phyloP scores from a whole-genome alignment of 768 basidiomycete species.

The Suillus fuscotomentosus region DNA sequence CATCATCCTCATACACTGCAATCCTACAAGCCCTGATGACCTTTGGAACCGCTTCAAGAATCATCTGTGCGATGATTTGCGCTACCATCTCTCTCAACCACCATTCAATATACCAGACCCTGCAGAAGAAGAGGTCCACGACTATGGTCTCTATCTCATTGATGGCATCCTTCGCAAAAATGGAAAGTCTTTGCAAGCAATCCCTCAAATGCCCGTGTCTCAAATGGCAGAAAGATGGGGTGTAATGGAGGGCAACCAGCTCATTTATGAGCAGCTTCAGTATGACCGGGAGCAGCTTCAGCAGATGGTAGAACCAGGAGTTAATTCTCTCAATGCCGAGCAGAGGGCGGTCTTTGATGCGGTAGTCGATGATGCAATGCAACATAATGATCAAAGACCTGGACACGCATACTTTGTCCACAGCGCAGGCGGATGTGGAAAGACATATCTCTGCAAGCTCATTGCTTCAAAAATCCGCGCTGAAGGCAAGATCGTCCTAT shows the following conservation, averaged over 20 bases:
- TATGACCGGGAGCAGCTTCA: neutral
- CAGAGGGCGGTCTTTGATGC: slow-evolving; percentile 27
- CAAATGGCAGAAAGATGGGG: slow-evolving; percentile 16
- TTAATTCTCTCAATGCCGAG: slow-evolving; percentile 14
- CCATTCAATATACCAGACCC: slow-evolving; percentile 14
- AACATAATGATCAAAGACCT: slow-evolving; percentile 1
- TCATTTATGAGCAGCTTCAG: slow-evolving; percentile 13
- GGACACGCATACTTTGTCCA: too few relatives aligned
- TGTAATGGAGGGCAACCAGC: slow-evolving; percentile 12
- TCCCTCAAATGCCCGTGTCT: slow-evolving; percentile 18
- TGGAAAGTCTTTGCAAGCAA: slow-evolving; percentile 11
- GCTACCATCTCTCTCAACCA: slow-evolving; percentile 11
- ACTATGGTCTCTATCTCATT: slow-evolving; percentile 44
- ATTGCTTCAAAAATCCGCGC: too few relatives aligned
- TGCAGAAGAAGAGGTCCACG: slow-evolving; percentile 31
- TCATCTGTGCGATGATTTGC: slow-evolving; percentile 43
- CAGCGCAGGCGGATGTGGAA: too few relatives aligned
- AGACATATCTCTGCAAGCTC: too few relatives aligned
- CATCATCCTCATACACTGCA: slow-evolving; percentile 36
- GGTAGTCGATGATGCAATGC: slow-evolving; percentile 26
- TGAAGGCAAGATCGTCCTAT: too few relatives aligned
- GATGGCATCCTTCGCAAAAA: slow-evolving; percentile 19
- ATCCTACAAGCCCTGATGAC: slow-evolving; percentile 29
- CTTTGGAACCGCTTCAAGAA: slow-evolving; percentile 36
- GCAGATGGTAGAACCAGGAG: slow-evolving; percentile 4